These are phyloP conservation scores for Xylaria sp. DNA, from an alignment of 2,329 filamentous ascomycete species.

Conservation along the genomic window DNA sequence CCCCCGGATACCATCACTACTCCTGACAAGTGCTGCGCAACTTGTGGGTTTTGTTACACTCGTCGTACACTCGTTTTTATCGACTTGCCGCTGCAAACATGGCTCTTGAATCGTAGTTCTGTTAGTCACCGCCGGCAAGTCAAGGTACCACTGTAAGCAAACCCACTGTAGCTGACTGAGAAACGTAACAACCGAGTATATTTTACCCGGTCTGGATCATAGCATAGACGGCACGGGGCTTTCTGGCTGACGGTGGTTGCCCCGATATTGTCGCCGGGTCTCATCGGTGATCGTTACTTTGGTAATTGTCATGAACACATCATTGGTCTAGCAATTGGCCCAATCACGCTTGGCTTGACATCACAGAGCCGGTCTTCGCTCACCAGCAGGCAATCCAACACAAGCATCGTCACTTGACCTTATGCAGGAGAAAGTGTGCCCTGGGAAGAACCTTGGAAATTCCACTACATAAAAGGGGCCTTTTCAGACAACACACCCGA, in stretches of 20 bases:
- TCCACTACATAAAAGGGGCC: slow-evolving; percentile 26
- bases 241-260: slow-evolving; percentile 13
- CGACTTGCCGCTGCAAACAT: neutral
- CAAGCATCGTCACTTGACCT: slow-evolving; percentile 36
- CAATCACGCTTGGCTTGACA: slow-evolving; percentile 36
- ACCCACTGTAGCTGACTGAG: neutral
- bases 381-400: slow-evolving; percentile 17
- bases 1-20: slow-evolving; percentile 19
- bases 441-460: neutral
- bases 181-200: neutral
- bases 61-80: no score
- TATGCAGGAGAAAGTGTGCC: slow-evolving; percentile 21
- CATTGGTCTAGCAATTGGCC: slow-evolving; percentile 25
- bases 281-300: slow-evolving; percentile 27
- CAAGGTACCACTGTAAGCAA: neutral
- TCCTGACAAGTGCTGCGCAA: slow-evolving; percentile 5
- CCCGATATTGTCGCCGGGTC: neutral
- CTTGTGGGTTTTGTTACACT: neutral
- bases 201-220: neutral
- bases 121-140: neutral
- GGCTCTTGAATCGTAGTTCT: neutral
- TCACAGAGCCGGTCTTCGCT: slow-evolving; percentile 36
- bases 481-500: slow-evolving; percentile 5
- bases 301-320: slow-evolving; percentile 35
- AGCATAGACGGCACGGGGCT: slow-evolving; percentile 4